Conservation (phyloP, 306 rosid species). For the Vigna unguiculata region DNA sequence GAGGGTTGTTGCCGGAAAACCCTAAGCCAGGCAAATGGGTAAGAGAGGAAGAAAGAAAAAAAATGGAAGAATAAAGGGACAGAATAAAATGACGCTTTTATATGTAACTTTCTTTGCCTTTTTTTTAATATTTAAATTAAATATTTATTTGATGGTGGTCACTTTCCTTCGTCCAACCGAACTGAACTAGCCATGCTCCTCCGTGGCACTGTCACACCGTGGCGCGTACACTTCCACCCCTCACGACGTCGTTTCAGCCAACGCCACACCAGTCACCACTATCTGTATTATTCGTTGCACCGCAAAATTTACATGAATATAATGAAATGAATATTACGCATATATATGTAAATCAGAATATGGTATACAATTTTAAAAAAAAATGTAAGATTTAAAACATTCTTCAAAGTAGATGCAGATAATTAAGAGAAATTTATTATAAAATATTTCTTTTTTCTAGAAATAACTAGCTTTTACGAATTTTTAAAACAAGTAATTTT, state of each 20-base stretch:
- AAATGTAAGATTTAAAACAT: too few species aligned
- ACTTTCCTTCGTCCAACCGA: neutral
- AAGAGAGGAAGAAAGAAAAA: neutral
- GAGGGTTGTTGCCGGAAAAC: constrained; percentile 39
- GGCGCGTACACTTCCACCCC: constrained; percentile 13
- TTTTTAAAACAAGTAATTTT: too few species aligned
- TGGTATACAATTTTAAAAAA: too few species aligned
- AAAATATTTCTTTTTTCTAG: too few species aligned
- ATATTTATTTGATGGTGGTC: neutral
- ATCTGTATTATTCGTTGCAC: too few species aligned
- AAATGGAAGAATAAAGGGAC: constrained; percentile 1
- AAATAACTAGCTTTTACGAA: too few species aligned
- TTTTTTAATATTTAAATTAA: neutral
- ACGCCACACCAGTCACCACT: too few species aligned
- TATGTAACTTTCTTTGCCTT: constrained; percentile 42
- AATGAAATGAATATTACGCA: too few species aligned
- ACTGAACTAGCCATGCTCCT: constrained; percentile 10
- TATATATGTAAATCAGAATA: too few species aligned
- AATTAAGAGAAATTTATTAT: too few species aligned
- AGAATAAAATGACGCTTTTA: constrained; percentile 34
- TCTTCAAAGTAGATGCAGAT: too few species aligned
- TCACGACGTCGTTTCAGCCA: neutral
- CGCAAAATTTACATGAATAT: too few species aligned
- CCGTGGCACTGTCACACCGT: constrained; percentile 29
- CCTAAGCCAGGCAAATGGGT: constrained; percentile 37